These are phyloP conservation scores for Fusarium keratoplasticum DNA, from an alignment of 2,329 filamentous ascomycete species.

Conservation along the genomic window DNA sequence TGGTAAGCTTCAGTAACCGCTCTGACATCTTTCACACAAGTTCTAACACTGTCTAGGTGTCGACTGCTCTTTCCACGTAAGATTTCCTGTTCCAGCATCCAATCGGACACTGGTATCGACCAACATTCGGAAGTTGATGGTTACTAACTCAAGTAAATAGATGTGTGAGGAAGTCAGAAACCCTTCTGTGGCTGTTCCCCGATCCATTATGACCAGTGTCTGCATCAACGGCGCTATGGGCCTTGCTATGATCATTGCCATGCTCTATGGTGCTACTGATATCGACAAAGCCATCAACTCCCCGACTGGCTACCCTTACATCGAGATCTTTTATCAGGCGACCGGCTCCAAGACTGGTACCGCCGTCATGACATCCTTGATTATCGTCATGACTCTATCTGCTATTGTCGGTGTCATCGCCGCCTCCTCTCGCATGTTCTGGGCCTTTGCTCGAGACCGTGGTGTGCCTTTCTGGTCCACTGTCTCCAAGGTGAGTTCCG, in stretches of 20 bases:
- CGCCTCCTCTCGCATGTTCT: conserved; percentile 39
- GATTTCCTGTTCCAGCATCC: not conserved
- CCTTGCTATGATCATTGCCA: conserved; percentile 40
- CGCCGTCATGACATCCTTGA: conserved; percentile 30
- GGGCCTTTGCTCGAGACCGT: conserved; percentile 38
- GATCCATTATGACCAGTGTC: conserved; percentile 40
- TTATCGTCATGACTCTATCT: conserved; percentile 39
- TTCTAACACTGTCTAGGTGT: conserved; percentile 28
- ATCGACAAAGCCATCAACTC: conserved; percentile 36
- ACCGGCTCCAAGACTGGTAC: conserved; percentile 34
- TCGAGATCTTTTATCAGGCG: conserved; percentile 41
- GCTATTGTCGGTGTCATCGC: conserved; percentile 41
- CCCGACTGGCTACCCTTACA: conserved; percentile 38
- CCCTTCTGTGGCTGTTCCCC: conserved; percentile 35
- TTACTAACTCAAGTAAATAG: not conserved
- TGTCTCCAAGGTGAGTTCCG: conserved; percentile 22
- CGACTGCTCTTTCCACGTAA: conserved; percentile 41
- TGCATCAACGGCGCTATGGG: conserved; percentile 34
- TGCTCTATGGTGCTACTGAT: conserved; percentile 40
- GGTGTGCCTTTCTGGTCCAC: conserved; percentile 35
- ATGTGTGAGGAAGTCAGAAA: conserved; percentile 42
- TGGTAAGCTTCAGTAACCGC: conserved; percentile 7
- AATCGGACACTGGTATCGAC: not conserved
- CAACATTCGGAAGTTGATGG: too few relatives aligned
- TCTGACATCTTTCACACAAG: not conserved